These are phyloP conservation scores for Colletotrichum horii DNA, from an alignment of 2,329 filamentous ascomycete species.

Conservation along the genomic window DNA sequence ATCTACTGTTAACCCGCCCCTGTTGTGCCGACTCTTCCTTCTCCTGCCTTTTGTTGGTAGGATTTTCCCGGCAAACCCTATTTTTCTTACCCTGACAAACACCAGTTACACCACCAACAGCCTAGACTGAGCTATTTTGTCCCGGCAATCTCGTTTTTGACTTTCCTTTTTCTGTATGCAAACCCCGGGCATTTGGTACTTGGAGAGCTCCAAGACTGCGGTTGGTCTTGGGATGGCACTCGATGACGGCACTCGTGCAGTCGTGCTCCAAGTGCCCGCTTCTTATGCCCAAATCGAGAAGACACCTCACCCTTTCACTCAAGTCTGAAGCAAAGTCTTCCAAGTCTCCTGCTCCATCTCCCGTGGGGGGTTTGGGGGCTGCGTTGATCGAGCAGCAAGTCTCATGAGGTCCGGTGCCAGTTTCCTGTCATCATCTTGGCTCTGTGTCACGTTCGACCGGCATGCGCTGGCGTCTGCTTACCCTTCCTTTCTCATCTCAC, in stretches of 20 bases:
- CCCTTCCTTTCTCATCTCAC: conserved; percentile 1
- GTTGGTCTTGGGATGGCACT: neutral
- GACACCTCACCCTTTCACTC: neutral
- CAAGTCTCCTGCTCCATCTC: neutral
- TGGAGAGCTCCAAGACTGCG: neutral
- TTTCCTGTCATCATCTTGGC: conserved; percentile 11
- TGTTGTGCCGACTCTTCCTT: neutral
- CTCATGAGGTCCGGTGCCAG: neutral
- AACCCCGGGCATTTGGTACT: neutral
- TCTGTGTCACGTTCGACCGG: conserved; percentile 15
- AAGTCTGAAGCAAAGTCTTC: neutral
- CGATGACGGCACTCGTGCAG: neutral
- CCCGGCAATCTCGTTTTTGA: neutral
- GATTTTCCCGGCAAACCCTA: conserved; percentile 16
- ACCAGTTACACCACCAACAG: conserved; percentile 1
- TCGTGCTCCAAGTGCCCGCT: neutral
- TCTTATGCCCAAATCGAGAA: neutral
- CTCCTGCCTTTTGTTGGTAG: neutral
- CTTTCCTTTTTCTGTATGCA: neutral
- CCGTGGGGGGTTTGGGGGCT: conserved; percentile 4
- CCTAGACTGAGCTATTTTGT: neutral
- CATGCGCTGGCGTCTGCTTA: conserved; percentile 6
- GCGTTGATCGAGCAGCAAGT: neutral
- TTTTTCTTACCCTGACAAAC: neutral
- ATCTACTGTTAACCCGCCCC: neutral